phyloP scores from a whole-genome alignment of 768 basidiomycete species.

The Calocybe cyanea region DNA sequence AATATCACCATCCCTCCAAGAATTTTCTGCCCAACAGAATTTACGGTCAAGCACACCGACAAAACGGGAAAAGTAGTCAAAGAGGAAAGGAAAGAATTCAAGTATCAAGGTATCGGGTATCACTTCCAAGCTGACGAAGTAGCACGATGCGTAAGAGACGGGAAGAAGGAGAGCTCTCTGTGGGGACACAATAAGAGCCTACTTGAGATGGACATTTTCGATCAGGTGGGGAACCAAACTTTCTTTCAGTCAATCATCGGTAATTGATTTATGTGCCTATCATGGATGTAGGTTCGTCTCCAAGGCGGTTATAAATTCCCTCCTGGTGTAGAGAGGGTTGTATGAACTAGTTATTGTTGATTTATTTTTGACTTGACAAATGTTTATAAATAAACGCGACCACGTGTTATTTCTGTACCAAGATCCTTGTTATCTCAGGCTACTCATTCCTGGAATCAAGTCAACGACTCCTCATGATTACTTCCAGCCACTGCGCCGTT shows the following conservation, averaged over 20 bases:
- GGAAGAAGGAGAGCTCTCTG: slow-evolving; percentile 65
- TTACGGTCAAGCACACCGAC: slow-evolving; percentile 59
- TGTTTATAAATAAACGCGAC: too few species aligned
- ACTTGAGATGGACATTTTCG: slow-evolving; percentile 81
- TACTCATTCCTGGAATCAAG: too few species aligned
- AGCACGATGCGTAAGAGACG: slow-evolving; percentile 69
- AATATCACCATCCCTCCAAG: slow-evolving; percentile 61
- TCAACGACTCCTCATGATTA: background rate
- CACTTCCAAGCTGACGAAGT: slow-evolving; percentile 89
- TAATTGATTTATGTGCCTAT: background rate
- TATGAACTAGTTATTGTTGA: too few species aligned
- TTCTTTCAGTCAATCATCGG: background rate
- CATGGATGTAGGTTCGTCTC: slow-evolving; percentile 46
- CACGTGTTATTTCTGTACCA: too few species aligned
- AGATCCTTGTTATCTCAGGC: too few species aligned
- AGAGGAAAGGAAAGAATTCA: slow-evolving; percentile 57
- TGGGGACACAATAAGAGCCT: slow-evolving; percentile 82
- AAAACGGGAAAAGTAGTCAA: slow-evolving; percentile 41
- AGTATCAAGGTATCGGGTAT: slow-evolving; percentile 69
- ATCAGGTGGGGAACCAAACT: slow-evolving; percentile 57
- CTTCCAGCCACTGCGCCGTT: background rate
- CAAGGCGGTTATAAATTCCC: slow-evolving; percentile 68
- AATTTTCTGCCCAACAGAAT: slow-evolving; percentile 63
- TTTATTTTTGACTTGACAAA: too few species aligned
- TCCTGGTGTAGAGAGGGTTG: slow-evolving; percentile 56